Conservation (phyloP, 352 stramenopile species). For the Pythium chondricola region DNA sequence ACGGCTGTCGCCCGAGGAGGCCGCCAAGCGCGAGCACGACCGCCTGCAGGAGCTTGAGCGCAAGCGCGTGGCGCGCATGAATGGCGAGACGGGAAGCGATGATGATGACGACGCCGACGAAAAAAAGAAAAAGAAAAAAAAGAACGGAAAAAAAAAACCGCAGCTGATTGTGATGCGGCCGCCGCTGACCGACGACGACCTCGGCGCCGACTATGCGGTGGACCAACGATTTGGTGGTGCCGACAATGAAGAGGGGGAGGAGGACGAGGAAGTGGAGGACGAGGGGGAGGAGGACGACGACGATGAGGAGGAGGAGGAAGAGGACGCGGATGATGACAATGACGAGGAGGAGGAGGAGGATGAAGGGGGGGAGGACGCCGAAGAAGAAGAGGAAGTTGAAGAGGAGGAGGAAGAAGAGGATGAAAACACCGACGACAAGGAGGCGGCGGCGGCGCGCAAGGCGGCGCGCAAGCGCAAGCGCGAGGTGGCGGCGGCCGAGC, state of each 20-base stretch:
- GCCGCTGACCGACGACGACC: conserved; percentile 83
- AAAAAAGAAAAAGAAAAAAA: conserved; percentile 40
- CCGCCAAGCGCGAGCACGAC: conserved; percentile 90
- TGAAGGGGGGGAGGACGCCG: conserved; percentile 40
- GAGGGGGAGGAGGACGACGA: conserved; percentile 41
- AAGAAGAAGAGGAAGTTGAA: conserved; percentile 35
- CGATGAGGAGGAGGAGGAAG: conserved; percentile 54
- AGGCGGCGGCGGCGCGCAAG: conserved; percentile 33
- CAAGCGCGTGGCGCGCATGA: conserved; percentile 92
- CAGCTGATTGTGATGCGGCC: conserved; percentile 71
- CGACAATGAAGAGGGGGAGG: conserved; percentile 39
- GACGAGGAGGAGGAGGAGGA: conserved; percentile 55
- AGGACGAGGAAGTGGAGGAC: conserved; percentile 27
- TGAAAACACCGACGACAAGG: conserved; percentile 74
- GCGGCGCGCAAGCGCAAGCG: conserved; percentile 44
- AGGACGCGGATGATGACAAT: conserved; percentile 54
- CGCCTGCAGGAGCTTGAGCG: conserved; percentile 89
- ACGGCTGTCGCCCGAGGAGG: conserved; percentile 93
- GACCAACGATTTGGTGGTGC: conserved; percentile 44
- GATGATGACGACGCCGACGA: conserved; percentile 48
- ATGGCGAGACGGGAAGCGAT: conserved; percentile 89
- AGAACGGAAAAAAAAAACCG: conserved; percentile 43
- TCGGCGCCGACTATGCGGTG: conserved; percentile 82
- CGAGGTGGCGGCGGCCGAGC: conserved; percentile 53
- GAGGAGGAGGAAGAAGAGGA: conserved; percentile 71